A percentile compares a stretch with the other conserved stretches of the same genome.
These are phyloP conservation scores for Conticribra guillardii DNA, from an alignment of 108 stramenopile species.

Conservation along the genomic window DNA sequence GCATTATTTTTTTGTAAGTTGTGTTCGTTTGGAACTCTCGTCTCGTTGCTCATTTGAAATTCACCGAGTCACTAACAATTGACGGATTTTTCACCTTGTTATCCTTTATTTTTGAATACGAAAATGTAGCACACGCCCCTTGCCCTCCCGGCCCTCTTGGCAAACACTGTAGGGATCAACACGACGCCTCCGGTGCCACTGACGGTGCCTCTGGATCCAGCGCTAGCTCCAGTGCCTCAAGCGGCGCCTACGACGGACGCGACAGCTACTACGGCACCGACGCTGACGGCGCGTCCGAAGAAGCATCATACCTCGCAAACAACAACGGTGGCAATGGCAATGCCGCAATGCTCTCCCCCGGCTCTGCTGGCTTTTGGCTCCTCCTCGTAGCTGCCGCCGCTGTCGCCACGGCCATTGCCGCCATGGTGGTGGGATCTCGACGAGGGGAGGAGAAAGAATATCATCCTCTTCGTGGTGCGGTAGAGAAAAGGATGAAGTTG, in stretches of 20 bases:
- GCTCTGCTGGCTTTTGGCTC: conserved; percentile 32
- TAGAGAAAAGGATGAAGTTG: conserved; percentile 43
- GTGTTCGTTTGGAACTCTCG: background rate
- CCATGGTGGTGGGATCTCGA: conserved; percentile 38
- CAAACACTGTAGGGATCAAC: background rate
- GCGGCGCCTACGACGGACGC: background rate
- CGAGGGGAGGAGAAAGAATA: conserved; percentile 31
- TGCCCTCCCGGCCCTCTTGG: background rate
- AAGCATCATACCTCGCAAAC: background rate
- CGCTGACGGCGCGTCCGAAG: conserved; percentile 8
- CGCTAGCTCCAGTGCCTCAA: background rate
- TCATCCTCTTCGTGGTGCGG: conserved; percentile 41
- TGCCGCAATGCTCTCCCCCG: conserved; percentile 7
- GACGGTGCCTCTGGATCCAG: background rate
- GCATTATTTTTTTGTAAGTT: conserved; percentile 35
- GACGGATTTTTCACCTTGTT: background rate
- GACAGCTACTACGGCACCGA: background rate
- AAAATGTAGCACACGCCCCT: too few species aligned
- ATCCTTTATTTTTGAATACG: too few species aligned
- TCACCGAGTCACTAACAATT: background rate
- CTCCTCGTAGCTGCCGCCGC: conserved; percentile 39
- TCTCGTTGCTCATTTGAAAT: background rate
- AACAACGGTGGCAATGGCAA: background rate
- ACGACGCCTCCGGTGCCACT: background rate
- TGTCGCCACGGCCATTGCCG: conserved; percentile 32